Conservation (phyloP, 306 rosid species). For the Benincasa hispida region DNA sequence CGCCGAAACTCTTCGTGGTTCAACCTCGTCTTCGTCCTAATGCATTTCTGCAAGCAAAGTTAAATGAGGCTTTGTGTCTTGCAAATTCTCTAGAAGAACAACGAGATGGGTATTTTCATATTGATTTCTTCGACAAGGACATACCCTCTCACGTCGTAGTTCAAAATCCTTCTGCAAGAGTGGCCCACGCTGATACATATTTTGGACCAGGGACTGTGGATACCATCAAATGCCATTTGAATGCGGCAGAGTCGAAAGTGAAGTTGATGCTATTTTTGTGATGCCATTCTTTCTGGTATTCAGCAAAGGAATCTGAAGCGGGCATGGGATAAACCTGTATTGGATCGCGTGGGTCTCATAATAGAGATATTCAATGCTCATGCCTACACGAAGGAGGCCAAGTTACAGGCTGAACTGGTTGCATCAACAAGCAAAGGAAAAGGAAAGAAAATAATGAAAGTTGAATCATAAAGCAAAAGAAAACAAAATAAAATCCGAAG, state of each 20-base stretch:
- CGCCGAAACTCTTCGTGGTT: constrained; percentile 68
- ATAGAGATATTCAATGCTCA: constrained; percentile 94
- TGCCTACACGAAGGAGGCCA: constrained; percentile 78
- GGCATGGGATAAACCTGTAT: constrained; percentile 59
- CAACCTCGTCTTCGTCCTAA: constrained; percentile 82
- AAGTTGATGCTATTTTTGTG: constrained; percentile 76
- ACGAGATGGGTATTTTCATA: constrained; percentile 51
- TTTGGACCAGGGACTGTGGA: constrained; percentile 81
- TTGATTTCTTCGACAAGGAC: constrained; percentile 48
- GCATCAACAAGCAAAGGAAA: no score
- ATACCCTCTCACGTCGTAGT: constrained; percentile 62
- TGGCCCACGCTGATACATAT: constrained; percentile 67
- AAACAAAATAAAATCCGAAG: no score
- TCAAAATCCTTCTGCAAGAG: constrained; percentile 62
- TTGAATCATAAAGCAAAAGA: no score
- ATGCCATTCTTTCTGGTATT: constrained; percentile 57
- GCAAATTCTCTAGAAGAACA: constrained; percentile 83
- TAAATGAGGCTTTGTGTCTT: constrained; percentile 85
- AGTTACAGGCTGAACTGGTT: no score
- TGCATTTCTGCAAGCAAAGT: constrained; percentile 52
- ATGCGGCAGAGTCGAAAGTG: constrained; percentile 46
- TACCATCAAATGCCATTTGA: constrained; percentile 46
- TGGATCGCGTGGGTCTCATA: constrained; percentile 86
- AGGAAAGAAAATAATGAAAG: no score
- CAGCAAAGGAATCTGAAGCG: constrained; percentile 6